phyloP scores from a whole-genome alignment of 805 yeast genomes.

The Hanseniaspora mollemarum region DNA sequence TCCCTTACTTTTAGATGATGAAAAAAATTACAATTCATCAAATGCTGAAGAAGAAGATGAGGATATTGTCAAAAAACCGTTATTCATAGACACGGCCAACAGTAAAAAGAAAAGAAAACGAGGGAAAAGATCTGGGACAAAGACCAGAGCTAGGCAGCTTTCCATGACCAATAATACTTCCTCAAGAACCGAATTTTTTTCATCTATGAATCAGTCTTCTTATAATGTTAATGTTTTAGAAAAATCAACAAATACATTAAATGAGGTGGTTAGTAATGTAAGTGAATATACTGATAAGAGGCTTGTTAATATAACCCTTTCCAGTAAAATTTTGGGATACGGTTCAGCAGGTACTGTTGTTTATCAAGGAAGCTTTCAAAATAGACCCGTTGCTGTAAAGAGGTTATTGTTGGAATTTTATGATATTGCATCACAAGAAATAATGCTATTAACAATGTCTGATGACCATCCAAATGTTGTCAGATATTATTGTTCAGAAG shows the following conservation, averaged over 20 bases:
- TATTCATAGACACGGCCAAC: conserved; percentile 4
- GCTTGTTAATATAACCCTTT: conserved; percentile 46
- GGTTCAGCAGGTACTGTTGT: conserved; percentile 97
- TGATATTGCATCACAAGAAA: conserved; percentile 89
- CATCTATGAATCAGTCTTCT: conserved; percentile 16
- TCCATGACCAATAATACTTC: conserved; percentile 12
- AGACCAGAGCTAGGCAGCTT: conserved; percentile 5
- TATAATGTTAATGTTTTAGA: conserved; percentile 34
- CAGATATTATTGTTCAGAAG: conserved; percentile 86
- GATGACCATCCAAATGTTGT: conserved; percentile 95
- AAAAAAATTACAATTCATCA: not conserved
- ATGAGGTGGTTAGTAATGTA: conserved; percentile 6
- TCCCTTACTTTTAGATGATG: not conserved
- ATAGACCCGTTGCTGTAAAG: conserved; percentile 90
- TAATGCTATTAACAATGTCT: conserved; percentile 74
- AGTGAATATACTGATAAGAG: conserved; percentile 23
- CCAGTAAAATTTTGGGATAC: conserved; percentile 74
- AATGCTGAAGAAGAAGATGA: conserved; percentile 13
- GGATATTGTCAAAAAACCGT: not conserved
- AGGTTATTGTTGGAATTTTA: conserved; percentile 86
- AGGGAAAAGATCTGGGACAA: conserved; percentile 18
- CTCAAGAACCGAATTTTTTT: conserved; percentile 15
- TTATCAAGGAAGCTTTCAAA: conserved; percentile 78
- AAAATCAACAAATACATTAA: conserved; percentile 67
- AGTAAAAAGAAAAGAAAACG: conserved; percentile 6